Evolutionary conservation across 306 rosid species (phyloP).

Genomic region (Bauhinia variegata): DNA sequence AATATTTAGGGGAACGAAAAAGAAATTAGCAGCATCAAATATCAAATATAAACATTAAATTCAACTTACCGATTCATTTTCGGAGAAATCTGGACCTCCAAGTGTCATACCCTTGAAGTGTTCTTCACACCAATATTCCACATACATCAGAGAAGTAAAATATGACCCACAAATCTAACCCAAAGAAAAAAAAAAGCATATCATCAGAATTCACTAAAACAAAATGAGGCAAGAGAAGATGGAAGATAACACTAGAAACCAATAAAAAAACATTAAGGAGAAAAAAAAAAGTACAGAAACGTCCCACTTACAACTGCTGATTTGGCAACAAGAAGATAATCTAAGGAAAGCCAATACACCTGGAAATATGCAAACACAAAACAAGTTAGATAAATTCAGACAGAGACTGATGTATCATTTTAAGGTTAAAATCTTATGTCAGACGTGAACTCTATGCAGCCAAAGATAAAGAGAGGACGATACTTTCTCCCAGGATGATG

Average conservation of each 20-base stretch:
- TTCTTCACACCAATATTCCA: constrained; percentile 97
- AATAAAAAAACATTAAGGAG: background rate
- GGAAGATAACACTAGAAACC: background rate
- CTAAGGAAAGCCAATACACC: constrained; percentile 92
- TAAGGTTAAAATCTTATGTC: background rate
- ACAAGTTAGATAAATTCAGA: constrained; percentile 23
- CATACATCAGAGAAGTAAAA: constrained; percentile 84
- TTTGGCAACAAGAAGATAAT: constrained; percentile 81
- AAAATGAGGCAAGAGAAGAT: constrained; percentile 10
- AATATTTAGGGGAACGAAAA: background rate
- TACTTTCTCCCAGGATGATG: constrained; percentile 79
- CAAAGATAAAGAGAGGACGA: constrained; percentile 26
- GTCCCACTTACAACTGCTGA: constrained; percentile 75
- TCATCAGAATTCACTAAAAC: constrained; percentile 30
- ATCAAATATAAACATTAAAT: constrained; percentile 2
- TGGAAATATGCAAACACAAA: constrained; percentile 40
- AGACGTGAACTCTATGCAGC: constrained; percentile 11
- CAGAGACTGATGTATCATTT: constrained; percentile 16
- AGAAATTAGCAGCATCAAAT: background rate
- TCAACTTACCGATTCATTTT: constrained; percentile 63
- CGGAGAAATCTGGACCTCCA: constrained; percentile 90
- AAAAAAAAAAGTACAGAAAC: constrained; percentile 17
- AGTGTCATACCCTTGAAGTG: constrained; percentile 65
- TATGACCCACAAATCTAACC: constrained; percentile 74
- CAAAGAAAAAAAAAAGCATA: constrained; percentile 18